A percentile compares a stretch with the other conserved stretches of the same genome.
phyloP scores from a whole-genome alignment of 2,329 filamentous ascomycete species.

The Cladosporium phlei region DNA sequence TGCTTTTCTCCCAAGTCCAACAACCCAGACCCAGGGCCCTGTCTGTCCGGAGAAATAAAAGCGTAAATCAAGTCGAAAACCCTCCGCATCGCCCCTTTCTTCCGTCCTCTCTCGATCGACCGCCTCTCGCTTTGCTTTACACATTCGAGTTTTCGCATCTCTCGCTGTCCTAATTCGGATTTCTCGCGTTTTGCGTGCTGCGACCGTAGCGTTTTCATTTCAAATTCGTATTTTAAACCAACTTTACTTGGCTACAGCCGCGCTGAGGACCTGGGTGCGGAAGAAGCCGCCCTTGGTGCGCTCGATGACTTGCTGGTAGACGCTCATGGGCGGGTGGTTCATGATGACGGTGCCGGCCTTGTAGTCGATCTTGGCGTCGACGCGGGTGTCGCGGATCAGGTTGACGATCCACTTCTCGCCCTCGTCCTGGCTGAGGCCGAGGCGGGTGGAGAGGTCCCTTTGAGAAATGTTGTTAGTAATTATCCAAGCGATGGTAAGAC shows the following conservation, averaged over 20 bases:
- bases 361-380: conserved; percentile 99
- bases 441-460: conserved; percentile 80
- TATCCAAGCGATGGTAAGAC: not conserved
- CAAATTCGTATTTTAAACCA: conserved; percentile 6
- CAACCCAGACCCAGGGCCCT: conserved; percentile 3
- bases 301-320: conserved; percentile 99
- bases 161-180: too few species aligned
- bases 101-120: not conserved
- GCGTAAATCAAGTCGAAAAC: conserved; percentile 4
- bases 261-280: conserved; percentile 86
- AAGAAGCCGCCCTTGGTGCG: conserved; percentile 98
- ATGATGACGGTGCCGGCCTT: conserved; percentile 97
- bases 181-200: conserved; percentile 6
- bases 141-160: not conserved
- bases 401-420: conserved; percentile 99
- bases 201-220: conserved; percentile 9
- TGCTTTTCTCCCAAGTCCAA: conserved; percentile 15
- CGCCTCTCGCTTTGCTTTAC: not conserved
- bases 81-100: not conserved
- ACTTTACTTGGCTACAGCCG: conserved; percentile 45
- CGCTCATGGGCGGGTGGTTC: conserved; percentile 98
- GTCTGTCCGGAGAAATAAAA: conserved; percentile 9
- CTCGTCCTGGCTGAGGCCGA: conserved; percentile 87
- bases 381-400: conserved; percentile 91
- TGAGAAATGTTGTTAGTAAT: conserved; percentile 20